phyloP scores from a whole-genome alignment of 2,329 filamentous ascomycete species.

The Botrytis galanthina region DNA sequence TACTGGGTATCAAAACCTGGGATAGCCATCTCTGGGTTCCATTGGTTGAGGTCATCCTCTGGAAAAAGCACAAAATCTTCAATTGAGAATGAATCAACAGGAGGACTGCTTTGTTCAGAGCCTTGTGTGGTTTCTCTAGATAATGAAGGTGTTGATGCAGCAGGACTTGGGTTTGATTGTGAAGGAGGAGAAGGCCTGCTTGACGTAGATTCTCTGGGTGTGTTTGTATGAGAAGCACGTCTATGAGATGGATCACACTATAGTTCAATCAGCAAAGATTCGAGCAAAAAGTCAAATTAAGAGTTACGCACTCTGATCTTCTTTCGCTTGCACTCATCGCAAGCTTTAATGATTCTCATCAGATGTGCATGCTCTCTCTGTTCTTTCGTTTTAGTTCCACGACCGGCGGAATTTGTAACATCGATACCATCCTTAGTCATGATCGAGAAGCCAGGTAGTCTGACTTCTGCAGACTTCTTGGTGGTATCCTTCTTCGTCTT shows the following conservation, averaged over 20 bases:
- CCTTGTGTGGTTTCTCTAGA: slow-evolving; percentile 22
- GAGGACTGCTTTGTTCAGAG: slow-evolving; percentile 25
- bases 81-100: slow-evolving; percentile 27
- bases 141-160: slow-evolving; percentile 22
- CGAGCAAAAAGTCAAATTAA: not conserved
- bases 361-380: slow-evolving; percentile 65
- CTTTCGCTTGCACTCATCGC: slow-evolving; percentile 59
- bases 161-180: slow-evolving; percentile 24
- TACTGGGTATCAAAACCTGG: slow-evolving; percentile 26
- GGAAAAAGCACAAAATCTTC: slow-evolving; percentile 38
- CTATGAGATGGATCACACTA: slow-evolving; percentile 38
- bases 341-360: slow-evolving; percentile 68
- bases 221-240: slow-evolving; percentile 27
- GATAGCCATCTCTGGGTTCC: slow-evolving; percentile 30
- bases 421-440: slow-evolving; percentile 62
- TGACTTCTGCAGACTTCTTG: slow-evolving; percentile 31
- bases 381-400: slow-evolving; percentile 65
- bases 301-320: slow-evolving; percentile 50
- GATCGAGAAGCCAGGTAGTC: slow-evolving; percentile 63
- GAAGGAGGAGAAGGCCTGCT: slow-evolving; percentile 26
- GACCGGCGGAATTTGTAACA: slow-evolving; percentile 60
- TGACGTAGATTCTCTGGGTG: slow-evolving; percentile 30
- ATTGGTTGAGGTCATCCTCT: slow-evolving; percentile 27
- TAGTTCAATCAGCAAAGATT: slow-evolving; percentile 22
- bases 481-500: slow-evolving; percentile 33